Evolutionary conservation across 2,329 filamentous ascomycete genomes (phyloP), one percentile per base, ranked within the genome.

Genomic region (Colletotrichum ledebouriae): DNA sequence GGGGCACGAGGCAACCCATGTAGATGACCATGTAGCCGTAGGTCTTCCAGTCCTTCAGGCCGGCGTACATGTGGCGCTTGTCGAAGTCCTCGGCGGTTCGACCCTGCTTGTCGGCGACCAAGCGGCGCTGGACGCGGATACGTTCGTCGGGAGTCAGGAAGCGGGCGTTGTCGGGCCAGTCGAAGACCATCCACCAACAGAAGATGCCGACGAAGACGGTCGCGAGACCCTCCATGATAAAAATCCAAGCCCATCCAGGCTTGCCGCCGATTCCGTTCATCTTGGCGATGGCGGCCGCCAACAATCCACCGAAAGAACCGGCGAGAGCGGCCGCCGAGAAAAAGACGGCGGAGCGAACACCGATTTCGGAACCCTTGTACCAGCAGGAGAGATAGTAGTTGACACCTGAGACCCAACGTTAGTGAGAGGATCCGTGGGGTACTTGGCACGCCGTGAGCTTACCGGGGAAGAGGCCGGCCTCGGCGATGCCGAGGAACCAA

Each of bases 41-140:
- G 47, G 90, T 95, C 81, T 95, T 95, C 89, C 91, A 94, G 75
- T 96, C 93, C 62, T 84, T 87, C 12, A 93, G 64, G n/a, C 88
- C 88, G 3, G 86, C 84, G 86, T 87, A 93, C 71, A 94, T 86
- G 75, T 93, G 93, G 1, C 80, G 79, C 83, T 89, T 89, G 70
- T 89, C 86, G 78, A 94, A 94, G 53, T 89, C 83, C 75, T 95
- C 92, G 90, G 89, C 73, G 85, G 85, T 17, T 87, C 86, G 90
- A 1, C 87, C 84, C 77, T 94, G 92, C 71, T 90, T 82, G 75
- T 94, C 92, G 9, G 82, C 80, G 64, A 87, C 87, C 25, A 95
- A 82, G 3, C 93, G 87, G 10, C 88, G 85, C 17, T 93, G 79
- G 0, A 95, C 91, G 15, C 92, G 87, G 4, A 83, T 82, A 11